Base-by-base conservation (phyloP, 495 filamentous ascomycete genomes). In the Xylaria acuta region DNA sequence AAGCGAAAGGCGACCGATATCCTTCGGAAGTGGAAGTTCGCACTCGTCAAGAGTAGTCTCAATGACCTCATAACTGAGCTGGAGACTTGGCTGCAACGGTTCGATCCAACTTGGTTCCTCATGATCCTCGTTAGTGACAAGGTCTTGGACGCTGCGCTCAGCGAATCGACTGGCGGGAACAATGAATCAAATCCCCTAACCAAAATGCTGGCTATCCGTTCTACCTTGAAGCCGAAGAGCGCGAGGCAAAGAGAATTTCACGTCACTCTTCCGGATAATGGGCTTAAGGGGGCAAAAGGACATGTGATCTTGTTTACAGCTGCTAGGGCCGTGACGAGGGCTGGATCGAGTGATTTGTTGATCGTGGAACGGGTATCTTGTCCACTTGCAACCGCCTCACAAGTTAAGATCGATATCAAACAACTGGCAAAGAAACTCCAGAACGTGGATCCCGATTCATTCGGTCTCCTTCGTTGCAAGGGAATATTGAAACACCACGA, bases 391-490 rank as follows among this genome's bases (percentile, higher is more conserved):
- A 59, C 69, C 58, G 51, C 76, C 16, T 36, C 69, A 22, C 62
- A 67, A 9, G 62, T 81, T 1, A 77, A 68, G 12, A 72, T 72
- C 40, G 82, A 88, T 58, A 76, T 84, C 20, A 71, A 79, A 22
- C 74, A 82, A 12, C 73, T 87, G 0, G 87, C 85, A 12, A 70
- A 65, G 12, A 81, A 76, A n/a, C 80, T 89, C 0, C 64, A 75
- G 20, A 66, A 80, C 11, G 74, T 74, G 6, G 78, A 85, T 45
- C 80, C 86, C 0, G 16, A 74, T 3, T 76, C 75, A 3, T 88
- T 88, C 60, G 85, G 86, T 25, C 81, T 89, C 56, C 81, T 89
- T 9, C 65, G 74, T 25, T 88, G 87, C 72, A 75, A 77, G 40
- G 87, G 87, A 16, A 78, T 82, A 8, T 73, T 82, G n/a, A 67